Evolutionary conservation across 202 grass and related monocot species (phyloP).

Genomic region (Eragrostis tef): DNA sequence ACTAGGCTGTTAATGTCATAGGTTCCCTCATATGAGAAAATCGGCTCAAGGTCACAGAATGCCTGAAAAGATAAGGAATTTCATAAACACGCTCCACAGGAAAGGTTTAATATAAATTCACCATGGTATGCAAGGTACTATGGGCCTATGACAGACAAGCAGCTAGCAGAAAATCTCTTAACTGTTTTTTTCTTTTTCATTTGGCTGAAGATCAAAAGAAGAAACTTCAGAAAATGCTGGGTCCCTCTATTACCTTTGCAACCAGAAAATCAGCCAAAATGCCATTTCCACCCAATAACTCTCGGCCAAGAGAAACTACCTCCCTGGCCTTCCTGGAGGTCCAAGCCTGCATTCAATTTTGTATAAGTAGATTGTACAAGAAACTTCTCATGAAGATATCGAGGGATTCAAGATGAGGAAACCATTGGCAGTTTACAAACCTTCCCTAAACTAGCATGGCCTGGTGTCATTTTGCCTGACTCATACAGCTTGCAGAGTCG

Average conservation of each 20-base stretch:
- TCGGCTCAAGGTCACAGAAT: slow-evolving; percentile 87
- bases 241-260: slow-evolving; percentile 66
- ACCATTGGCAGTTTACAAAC: slow-evolving; percentile 48
- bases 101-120: background rate
- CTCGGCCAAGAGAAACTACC: slow-evolving; percentile 83
- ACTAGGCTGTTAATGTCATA: slow-evolving; percentile 90
- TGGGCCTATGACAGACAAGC: slow-evolving; percentile 1
- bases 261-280: slow-evolving; percentile 98
- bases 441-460: slow-evolving; percentile 90
- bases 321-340: slow-evolving; percentile 74
- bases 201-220: background rate
- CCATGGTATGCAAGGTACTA: slow-evolving; percentile 8
- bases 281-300: slow-evolving; percentile 92
- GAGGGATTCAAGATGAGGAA: background rate
- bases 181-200: background rate
- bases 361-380: background rate
- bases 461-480: slow-evolving; percentile 92
- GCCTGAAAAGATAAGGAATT: slow-evolving; percentile 54
- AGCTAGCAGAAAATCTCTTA: background rate
- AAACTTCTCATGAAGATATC: background rate
- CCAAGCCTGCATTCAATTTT: slow-evolving; percentile 66
- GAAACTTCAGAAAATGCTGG: background rate
- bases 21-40: slow-evolving; percentile 83
- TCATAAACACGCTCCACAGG: background rate
- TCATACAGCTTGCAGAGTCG: slow-evolving; percentile 94